Evolutionary conservation across 768 basidiomycete species (phyloP), one percentile per base, ranked within the genome.

Genomic region (Termitomyces sp.): DNA sequence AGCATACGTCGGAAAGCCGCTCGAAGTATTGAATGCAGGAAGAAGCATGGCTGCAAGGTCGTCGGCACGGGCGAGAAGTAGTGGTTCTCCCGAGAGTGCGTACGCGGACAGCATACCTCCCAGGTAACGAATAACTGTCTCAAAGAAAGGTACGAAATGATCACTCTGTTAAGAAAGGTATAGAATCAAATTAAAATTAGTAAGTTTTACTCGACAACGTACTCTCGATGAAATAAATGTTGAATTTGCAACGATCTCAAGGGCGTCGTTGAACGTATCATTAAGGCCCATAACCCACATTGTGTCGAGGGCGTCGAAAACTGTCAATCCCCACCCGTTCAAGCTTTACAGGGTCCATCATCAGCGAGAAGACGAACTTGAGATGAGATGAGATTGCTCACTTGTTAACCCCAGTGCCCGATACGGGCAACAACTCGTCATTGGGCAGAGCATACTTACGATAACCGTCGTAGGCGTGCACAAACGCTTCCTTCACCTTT

Each of bases 71-170:
- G 76, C 63, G 16, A 91, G 79, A 47, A 89, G 76, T 16, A 88
- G 64, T 1, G 77, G 68, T 50, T 91, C 81, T 6, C 73, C 76
- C 1, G 89, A 87, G 1, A 94, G 74, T 1, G 91, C 84, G 58
- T 92, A 87, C 0, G 91, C 88, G 9, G 86, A 87, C 5, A 94
- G 74, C 3, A 94, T 75, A 4, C 93, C 93, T 1, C 93, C 93
- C 3, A 95, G 77, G 60, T 94, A 85, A 20, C 92, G 85, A 50
- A 93, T 94, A 48, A 86, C 84, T 0, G 89, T 91, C 73, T 93
- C 88, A 55, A 89, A 88, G 66, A 88, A 87, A 1, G 82, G 83
- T 0, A 66, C 74, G 66, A 69, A 73, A 35, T 32, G 7, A 31
- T 67, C 63, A 55, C 36, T 45, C 70, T 67, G n/a, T n/a, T n/a